Percentiles rank a stretch among this genome's conserved stretches.
These are phyloP conservation scores for Solanum medicagineum DNA, from an alignment of 257 asterid species.

Conservation along the genomic window DNA sequence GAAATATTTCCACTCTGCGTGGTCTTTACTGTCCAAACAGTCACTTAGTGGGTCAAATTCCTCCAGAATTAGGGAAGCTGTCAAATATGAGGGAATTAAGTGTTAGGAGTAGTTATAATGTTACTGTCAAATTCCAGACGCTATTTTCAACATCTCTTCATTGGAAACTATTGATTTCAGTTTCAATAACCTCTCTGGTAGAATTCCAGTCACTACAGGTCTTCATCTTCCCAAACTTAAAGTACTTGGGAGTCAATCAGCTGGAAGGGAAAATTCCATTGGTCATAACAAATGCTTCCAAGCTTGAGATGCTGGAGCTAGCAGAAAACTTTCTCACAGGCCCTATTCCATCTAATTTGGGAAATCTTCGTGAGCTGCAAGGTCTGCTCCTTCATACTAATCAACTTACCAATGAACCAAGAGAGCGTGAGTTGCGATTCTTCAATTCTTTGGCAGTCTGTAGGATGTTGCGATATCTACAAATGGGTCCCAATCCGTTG, in stretches of 20 bases:
- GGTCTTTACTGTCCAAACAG: background rate
- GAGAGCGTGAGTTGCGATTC: too few relatives aligned
- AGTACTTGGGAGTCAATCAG: conserved; percentile 4
- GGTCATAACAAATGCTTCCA: conserved; percentile 17
- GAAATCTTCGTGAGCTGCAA: conserved; percentile 8
- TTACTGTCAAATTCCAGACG: background rate
- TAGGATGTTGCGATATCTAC: too few relatives aligned
- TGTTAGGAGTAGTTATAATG: background rate
- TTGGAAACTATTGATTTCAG: background rate
- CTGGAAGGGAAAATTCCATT: conserved; percentile 14
- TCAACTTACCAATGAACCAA: background rate
- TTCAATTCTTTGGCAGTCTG: too few relatives aligned
- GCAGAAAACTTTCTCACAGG: conserved; percentile 7
- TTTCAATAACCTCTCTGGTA: conserved; percentile 1
- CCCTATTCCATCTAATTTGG: conserved; percentile 12
- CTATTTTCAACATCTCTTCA: background rate
- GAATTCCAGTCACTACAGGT: conserved; percentile 2
- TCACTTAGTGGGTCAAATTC: background rate
- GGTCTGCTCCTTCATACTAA: conserved; percentile 1
- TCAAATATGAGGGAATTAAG: background rate
- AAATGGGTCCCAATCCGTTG: too few relatives aligned
- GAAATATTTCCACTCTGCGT: background rate
- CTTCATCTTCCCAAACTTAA: conserved; percentile 15
- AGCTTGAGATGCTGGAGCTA: conserved; percentile 3
- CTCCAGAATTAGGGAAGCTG: background rate